These are phyloP conservation scores for Anaeramoeba ignava DNA, from an alignment of 78 protist genomes.

Conservation along the genomic window DNA sequence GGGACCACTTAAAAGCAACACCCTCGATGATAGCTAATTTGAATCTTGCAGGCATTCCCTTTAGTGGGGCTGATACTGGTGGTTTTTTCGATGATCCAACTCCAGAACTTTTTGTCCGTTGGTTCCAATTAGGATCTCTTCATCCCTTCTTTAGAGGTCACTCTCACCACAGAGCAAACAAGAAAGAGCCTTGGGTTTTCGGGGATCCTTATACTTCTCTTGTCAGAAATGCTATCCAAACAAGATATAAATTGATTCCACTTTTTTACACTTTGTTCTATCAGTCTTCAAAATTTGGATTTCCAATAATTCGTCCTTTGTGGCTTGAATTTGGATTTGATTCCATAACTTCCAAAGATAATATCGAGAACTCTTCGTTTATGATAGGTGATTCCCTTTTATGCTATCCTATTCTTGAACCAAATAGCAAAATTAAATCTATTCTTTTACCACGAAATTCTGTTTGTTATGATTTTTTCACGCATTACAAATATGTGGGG, in stretches of 20 bases:
- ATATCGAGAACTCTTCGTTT: no score
- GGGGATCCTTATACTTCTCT: slow-evolving; percentile 38
- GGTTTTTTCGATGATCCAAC: slow-evolving; percentile 84
- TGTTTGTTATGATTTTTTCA: no score
- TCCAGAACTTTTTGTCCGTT: slow-evolving; percentile 77
- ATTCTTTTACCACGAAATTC: no score
- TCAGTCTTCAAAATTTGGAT: slow-evolving; percentile 42
- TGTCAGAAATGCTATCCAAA: slow-evolving; percentile 43
- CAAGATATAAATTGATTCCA: slow-evolving; percentile 78
- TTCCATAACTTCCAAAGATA: no score
- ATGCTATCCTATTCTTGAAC: no score
- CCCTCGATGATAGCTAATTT: slow-evolving; percentile 74
- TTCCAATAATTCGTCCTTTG: slow-evolving; percentile 55
- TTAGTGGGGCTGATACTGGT: slow-evolving; percentile 61
- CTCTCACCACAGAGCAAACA: slow-evolving; percentile 85
- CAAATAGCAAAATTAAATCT: no score
- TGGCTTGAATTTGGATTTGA: no score
- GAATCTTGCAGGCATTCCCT: slow-evolving; percentile 68
- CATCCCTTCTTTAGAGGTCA: slow-evolving; percentile 96
- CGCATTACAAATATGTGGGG: no score
- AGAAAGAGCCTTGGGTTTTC: slow-evolving; percentile 93
- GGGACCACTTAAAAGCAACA: slow-evolving; percentile 70
- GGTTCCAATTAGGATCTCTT: slow-evolving; percentile 87
- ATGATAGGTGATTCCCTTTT: no score
- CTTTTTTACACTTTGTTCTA: slow-evolving; percentile 60